Evolutionary conservation across 2,329 filamentous ascomycete genomes (phyloP).

Genomic region (Graphium sp.): DNA sequence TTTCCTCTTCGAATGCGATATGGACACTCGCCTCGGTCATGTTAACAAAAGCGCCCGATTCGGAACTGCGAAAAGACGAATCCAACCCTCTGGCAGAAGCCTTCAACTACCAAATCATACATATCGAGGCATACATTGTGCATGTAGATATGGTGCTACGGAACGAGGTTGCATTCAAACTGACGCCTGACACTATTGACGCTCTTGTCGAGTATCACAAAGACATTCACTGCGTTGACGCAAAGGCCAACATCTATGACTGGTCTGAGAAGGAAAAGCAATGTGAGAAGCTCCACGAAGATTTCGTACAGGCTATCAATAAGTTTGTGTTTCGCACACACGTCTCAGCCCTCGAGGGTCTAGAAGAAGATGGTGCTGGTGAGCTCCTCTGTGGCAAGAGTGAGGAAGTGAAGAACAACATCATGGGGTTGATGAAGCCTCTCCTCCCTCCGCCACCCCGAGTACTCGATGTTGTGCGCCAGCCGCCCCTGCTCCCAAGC

Average conservation of each 20-base stretch:
- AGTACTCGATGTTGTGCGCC: constrained; percentile 77
- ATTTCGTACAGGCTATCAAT: constrained; percentile 93
- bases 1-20: constrained; percentile 79
- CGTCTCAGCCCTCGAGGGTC: constrained; percentile 76
- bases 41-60: constrained; percentile 75
- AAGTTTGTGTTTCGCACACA: constrained; percentile 89
- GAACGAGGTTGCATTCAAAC: constrained; percentile 95
- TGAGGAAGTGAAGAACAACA: constrained; percentile 79
- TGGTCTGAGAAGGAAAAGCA: constrained; percentile 96
- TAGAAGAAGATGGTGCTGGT: constrained; percentile 91
- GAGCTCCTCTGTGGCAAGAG: constrained; percentile 84
- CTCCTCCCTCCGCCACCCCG: constrained; percentile 74
- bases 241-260: constrained; percentile 74
- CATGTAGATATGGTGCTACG: constrained; percentile 98
- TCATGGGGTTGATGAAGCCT: constrained; percentile 74
- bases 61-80: constrained; percentile 61
- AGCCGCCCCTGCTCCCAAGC: constrained; percentile 72
- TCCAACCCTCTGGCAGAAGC: constrained; percentile 70
- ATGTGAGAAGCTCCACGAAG: constrained; percentile 91
- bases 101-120: constrained; percentile 84
- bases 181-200: constrained; percentile 89
- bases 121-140: constrained; percentile 93
- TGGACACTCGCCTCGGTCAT: constrained; percentile 91
- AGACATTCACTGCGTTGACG: constrained; percentile 82
- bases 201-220: constrained; percentile 89